phyloP scores from a whole-genome alignment of 208 protist genomes.

The Blechomonas ayalai region DNA sequence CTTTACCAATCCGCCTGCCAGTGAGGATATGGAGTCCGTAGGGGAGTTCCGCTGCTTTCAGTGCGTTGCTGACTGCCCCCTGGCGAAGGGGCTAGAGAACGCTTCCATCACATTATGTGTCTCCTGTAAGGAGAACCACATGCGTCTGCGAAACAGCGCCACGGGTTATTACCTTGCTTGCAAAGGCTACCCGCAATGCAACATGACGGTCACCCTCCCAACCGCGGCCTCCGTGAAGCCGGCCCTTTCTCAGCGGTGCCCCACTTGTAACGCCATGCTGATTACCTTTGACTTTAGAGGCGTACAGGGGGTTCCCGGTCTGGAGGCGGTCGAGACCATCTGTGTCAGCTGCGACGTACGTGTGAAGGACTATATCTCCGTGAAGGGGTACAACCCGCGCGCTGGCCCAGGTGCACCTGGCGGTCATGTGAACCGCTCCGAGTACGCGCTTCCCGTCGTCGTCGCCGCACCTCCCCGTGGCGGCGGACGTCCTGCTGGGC shows the following conservation, averaged over 20 bases:
- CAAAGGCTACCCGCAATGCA: slow-evolving; percentile 63
- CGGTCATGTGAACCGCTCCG: not conserved
- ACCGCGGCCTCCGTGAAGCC: slow-evolving; percentile 37
- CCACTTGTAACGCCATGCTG: slow-evolving; percentile 47
- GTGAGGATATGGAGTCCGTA: slow-evolving; percentile 18
- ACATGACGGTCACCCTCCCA: slow-evolving; percentile 50
- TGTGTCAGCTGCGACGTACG: slow-evolving; percentile 76
- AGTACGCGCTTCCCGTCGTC: not conserved
- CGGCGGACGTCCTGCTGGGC: slow-evolving; percentile 7
- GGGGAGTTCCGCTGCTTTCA: slow-evolving; percentile 85
- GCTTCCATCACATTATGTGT: slow-evolving; percentile 54
- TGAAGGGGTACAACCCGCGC: slow-evolving; percentile 24
- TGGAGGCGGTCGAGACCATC: slow-evolving; percentile 53
- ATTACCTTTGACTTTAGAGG: slow-evolving; percentile 73
- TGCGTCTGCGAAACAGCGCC: slow-evolving; percentile 44
- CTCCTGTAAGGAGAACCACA: slow-evolving; percentile 49
- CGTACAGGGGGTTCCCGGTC: slow-evolving; percentile 51
- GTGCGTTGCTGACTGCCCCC: slow-evolving; percentile 63
- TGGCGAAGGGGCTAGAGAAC: slow-evolving; percentile 58
- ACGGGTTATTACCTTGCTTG: slow-evolving; percentile 50
- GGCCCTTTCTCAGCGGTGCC: slow-evolving; percentile 33
- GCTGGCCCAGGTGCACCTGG: slow-evolving; percentile 1
- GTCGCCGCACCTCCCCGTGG: slow-evolving; percentile 4
- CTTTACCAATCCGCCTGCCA: slow-evolving; percentile 57
- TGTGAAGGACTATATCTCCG: slow-evolving; percentile 68